A percentile compares a stretch with the other conserved stretches of the same genome.
Evolutionary conservation across 164 flowering plant genomes (phyloP).

Genomic region (Nymphaea thermarum): DNA sequence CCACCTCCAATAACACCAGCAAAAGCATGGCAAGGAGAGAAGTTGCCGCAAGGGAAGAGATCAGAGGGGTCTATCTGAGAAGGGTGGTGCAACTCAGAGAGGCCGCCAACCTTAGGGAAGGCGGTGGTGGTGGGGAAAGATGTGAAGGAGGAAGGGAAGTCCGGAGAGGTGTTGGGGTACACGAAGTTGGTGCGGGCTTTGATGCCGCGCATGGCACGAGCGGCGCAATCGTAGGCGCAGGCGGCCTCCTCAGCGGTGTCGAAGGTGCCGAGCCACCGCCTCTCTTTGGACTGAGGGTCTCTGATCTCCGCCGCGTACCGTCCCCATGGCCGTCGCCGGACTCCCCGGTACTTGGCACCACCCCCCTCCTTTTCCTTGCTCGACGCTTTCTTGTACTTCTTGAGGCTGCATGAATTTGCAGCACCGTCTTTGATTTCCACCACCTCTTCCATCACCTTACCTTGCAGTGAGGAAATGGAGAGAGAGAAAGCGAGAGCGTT

Average conservation of each 20-base stretch:
- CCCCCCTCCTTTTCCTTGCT: constrained; percentile 9
- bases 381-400: constrained; percentile 15
- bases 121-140: constrained; percentile 6
- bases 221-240: constrained; percentile 87
- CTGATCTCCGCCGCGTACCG: constrained; percentile 90
- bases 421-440: neutral
- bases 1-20: neutral
- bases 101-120: neutral
- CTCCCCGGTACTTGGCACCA: constrained; percentile 65
- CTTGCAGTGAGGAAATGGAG: neutral
- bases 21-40: neutral
- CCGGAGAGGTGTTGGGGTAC: constrained; percentile 27
- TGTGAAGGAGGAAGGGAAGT: constrained; percentile 8
- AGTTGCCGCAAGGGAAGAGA: neutral
- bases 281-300: constrained; percentile 76
- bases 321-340: constrained; percentile 91
- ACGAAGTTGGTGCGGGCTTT: constrained; percentile 80
- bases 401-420: neutral
- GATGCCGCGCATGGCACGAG: constrained; percentile 75
- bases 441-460: neutral
- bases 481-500: neutral
- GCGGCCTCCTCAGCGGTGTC: constrained; percentile 98
- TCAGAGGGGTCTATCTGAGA: neutral
- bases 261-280: constrained; percentile 90
- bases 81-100: neutral